Base-by-base conservation (phyloP, 2,329 filamentous ascomycete genomes). In the Beauveria sp. region DNA sequence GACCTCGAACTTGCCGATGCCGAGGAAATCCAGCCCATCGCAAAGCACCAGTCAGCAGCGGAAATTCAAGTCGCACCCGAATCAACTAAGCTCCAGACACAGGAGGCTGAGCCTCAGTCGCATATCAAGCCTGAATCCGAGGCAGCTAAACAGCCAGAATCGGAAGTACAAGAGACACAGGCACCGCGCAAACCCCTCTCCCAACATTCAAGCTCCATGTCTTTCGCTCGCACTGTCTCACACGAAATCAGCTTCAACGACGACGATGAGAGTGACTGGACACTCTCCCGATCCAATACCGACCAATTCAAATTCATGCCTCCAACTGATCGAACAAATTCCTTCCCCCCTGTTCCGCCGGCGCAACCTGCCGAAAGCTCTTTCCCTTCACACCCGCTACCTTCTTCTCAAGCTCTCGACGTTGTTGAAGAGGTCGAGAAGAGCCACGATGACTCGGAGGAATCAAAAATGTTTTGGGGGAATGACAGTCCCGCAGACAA, bases 181-280 rank as follows among this genome's bases (percentile, higher is more conserved):
- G 14, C 57, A 12, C 42, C 28, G 10, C 55, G 42, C 18, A 59
- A 62, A 16, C 28, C 47, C 18, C 50, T 52, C 26, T 75, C 78
- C 28, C 84, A 85, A 65, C 85, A 87, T 69, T 71, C 79, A 10
- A 87, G 84, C 70, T 84, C 79, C 53, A 79, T 81, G 69, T 88
- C 86, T 0, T 88, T 88, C 71, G 78, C 84, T 12, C 80, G 85
- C 42, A 88, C 86, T 2, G 84, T 86, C 14, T 82, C 85, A 12
- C 81, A 86, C 62, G 84, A 86, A 58, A 74, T 86, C 26, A 85
- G 77, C 69, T 86, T 83, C 73, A 78, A 77, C 61, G 82, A 84
- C 45, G 84, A 85, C 24, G 84, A 86, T 22, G 83, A 86, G 24
- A 69, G 73, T n/a, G 84, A 86, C 63, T 86, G 81, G 80, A 80